Evolutionary conservation across 192 early-diverging fungal species (phyloP), one percentile per base, ranked within the genome.

Genomic region (Linnemannia elongata): DNA sequence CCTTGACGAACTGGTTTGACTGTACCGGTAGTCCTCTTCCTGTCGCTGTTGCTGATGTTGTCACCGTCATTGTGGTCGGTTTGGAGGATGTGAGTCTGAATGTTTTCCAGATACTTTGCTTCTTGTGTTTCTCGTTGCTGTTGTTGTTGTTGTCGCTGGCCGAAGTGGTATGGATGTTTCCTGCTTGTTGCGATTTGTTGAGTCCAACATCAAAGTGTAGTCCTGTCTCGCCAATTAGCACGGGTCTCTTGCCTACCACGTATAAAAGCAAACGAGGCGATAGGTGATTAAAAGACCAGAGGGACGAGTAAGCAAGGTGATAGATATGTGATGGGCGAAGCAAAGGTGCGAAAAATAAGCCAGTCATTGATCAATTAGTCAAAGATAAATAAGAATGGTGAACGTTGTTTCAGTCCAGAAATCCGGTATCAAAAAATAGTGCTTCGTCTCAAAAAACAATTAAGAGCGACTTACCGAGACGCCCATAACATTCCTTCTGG

Each of bases 191-290:
- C 0, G 63, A 36, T 27, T 77, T 63, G 18, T 77, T 57, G 12
- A 86, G 69, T 18, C 84, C 84, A 24, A 86, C 84, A 30, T 86
- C 84, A 69, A 86, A 86, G 57, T 86, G 84, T 1, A 86, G 47
- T 1, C 84, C 84, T 44, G 84, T 86, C 35, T 86, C 84, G 12
- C 84, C 84, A 3, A 86, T 86, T 4, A 86, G 41, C 9, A 86
- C 84, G 1, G 84, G 78, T 63, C 81, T 42, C 24, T 69, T 49
- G 73, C 84, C 84, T 86, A 35, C 18, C 20, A 47, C 4, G 33
- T 69, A 13, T 10, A 38, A n/a, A n/a, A 0, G 57, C 6, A 27
- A 24, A 1, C 3, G n/a, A 27, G n/a, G n/a, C 6, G 24, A 60
- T 27, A 0, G 10, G 24, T n/a, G 2, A 27, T 30, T 10, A 6